Conservation (phyloP, 73 alveolate genomes). For the Symbiodinium natans region DNA sequence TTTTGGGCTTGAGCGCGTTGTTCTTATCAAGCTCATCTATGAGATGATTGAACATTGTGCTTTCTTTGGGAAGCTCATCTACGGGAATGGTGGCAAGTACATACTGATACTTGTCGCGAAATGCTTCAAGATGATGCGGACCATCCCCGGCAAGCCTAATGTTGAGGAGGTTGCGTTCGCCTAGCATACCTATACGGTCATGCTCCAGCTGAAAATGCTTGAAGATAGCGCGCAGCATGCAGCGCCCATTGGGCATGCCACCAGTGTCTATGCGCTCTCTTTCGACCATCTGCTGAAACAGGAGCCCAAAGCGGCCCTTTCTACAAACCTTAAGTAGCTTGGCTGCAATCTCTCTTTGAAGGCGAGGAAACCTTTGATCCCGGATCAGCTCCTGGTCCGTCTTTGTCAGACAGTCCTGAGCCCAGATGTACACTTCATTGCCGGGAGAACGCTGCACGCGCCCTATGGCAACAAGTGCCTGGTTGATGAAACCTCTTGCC, state of each 20-base stretch:
- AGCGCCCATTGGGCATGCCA: too few relatives aligned
- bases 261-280: too few relatives aligned
- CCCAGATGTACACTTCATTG: neutral
- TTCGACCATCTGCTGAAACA: too few relatives aligned
- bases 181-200: conserved; percentile 12
- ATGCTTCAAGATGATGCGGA: neutral
- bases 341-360: too few relatives aligned
- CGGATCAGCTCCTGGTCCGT: neutral
- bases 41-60: conserved; percentile 6
- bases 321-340: too few relatives aligned
- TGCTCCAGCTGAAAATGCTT: neutral
- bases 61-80: neutral
- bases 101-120: neutral
- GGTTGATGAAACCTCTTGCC: neutral
- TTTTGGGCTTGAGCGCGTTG: neutral
- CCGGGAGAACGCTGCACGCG: neutral
- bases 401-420: neutral
- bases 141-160: neutral
- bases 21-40: neutral
- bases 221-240: neutral
- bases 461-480: neutral
- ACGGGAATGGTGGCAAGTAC: neutral
- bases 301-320: too few relatives aligned
- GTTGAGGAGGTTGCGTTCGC: neutral
- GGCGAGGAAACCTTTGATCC: neutral